Percentiles rank a stretch among this genome's conserved stretches.
phyloP scores from a whole-genome alignment of 2,329 filamentous ascomycete species.

The Hymenoscyphus salicellus region DNA sequence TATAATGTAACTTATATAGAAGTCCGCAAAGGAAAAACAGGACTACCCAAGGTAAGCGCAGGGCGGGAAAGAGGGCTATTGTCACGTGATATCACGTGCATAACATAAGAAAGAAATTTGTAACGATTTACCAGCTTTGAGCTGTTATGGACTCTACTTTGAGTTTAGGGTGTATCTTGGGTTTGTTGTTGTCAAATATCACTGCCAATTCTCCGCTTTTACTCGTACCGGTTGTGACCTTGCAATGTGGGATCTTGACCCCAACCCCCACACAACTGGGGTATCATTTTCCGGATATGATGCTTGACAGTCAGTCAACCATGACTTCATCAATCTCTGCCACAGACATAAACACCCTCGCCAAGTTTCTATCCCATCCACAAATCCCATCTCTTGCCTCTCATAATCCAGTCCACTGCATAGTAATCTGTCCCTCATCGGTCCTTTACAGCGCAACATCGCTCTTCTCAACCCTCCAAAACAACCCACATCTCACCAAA shows the following conservation, averaged over 20 bases:
- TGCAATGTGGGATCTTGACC: too few relatives aligned
- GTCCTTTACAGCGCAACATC: conserved; percentile 38
- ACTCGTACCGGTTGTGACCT: too few relatives aligned
- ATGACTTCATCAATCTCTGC: neutral
- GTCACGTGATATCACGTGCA: neutral
- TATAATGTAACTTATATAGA: too few relatives aligned
- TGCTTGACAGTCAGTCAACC: neutral
- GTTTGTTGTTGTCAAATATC: too few relatives aligned
- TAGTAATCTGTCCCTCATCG: conserved; percentile 42
- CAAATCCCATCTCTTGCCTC: conserved; percentile 27
- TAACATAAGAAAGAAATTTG: too few relatives aligned
- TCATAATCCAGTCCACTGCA: conserved; percentile 35
- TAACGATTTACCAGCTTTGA: too few relatives aligned
- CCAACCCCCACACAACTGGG: too few relatives aligned
- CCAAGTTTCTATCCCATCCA: conserved; percentile 34
- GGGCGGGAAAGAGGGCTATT: too few relatives aligned
- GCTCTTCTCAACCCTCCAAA: conserved; percentile 37
- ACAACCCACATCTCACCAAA: conserved; percentile 33
- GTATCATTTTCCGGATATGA: neutral
- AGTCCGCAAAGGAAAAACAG: too few relatives aligned
- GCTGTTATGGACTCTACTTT: neutral
- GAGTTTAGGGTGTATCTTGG: too few relatives aligned
- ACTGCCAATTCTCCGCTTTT: too few relatives aligned
- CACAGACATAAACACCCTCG: conserved; percentile 35
- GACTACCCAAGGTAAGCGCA: too few relatives aligned